Evolutionary conservation across 148 eudicot genomes (phyloP).

Genomic region (Bassia scoparia): DNA sequence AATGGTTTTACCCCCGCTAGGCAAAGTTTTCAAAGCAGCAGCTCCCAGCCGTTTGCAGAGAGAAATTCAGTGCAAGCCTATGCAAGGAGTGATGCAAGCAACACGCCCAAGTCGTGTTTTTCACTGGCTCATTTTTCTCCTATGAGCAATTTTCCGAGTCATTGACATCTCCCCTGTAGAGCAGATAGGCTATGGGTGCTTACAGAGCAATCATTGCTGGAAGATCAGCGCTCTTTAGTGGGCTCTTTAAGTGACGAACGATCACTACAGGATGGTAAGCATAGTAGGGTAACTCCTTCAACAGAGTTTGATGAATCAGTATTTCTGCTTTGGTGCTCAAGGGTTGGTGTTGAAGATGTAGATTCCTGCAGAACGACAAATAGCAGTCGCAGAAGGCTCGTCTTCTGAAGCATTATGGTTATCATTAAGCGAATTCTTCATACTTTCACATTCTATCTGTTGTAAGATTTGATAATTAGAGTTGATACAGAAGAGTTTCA

Average conservation of each 20-base stretch:
- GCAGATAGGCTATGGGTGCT: conserved; percentile 20
- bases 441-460: not conserved
- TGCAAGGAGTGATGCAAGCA: conserved; percentile 61
- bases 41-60: conserved; percentile 47
- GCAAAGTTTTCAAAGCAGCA: conserved; percentile 33
- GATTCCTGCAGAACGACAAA: conserved; percentile 9
- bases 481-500: not conserved
- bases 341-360: conserved; percentile 52
- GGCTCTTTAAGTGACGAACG: conserved; percentile 35
- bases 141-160: conserved; percentile 46
- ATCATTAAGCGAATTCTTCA: not conserved
- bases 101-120: conserved; percentile 26
- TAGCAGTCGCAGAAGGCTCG: conserved; percentile 34
- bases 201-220: conserved; percentile 12
- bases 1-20: conserved; percentile 49
- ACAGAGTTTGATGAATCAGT: conserved; percentile 63
- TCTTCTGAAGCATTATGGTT: conserved; percentile 17
- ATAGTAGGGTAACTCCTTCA: conserved; percentile 39
- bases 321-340: conserved; percentile 83
- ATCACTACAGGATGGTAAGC: conserved; percentile 25
- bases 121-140: conserved; percentile 35
- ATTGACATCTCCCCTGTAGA: conserved; percentile 34
- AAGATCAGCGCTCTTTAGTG: conserved; percentile 28
- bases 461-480: too few relatives aligned
- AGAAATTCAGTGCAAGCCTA: conserved; percentile 50